Conservation (phyloP, 257 asterid genomes). For the Sherardia arvensis region DNA sequence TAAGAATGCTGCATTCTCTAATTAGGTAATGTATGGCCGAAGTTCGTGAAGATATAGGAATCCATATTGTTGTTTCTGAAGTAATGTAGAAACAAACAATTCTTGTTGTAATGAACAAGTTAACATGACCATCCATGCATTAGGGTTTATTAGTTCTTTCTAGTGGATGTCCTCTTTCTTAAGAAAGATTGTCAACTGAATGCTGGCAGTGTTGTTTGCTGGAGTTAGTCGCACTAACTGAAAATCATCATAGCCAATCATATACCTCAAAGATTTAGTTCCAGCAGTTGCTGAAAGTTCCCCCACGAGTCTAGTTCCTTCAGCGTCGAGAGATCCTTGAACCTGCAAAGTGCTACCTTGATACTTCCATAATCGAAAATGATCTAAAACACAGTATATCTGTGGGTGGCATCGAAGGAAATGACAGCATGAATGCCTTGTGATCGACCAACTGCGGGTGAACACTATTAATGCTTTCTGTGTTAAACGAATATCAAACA, state of each 20-base stretch:
- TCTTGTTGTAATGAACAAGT: no score
- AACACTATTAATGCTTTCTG: neutral
- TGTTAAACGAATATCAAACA: neutral
- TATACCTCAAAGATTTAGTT: neutral
- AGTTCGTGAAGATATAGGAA: no score
- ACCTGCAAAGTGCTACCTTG: neutral
- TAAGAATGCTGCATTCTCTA: no score
- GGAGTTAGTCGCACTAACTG: neutral
- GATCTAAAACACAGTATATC: neutral
- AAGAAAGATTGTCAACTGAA: neutral
- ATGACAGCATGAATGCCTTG: neutral
- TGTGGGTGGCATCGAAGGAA: neutral
- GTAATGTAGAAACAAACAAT: no score
- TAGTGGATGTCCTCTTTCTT: no score
- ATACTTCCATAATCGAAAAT: neutral
- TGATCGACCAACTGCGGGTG: neutral
- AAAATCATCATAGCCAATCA: neutral
- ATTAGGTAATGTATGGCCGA: no score
- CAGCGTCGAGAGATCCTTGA: neutral
- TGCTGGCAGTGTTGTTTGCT: neutral
- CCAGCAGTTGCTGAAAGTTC: neutral
- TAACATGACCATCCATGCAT: no score
- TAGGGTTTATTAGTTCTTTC: no score
- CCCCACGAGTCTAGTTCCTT: neutral
- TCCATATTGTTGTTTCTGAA: no score